phyloP scores from a whole-genome alignment of 441 rosid genomes.

The Viola pubescens region DNA sequence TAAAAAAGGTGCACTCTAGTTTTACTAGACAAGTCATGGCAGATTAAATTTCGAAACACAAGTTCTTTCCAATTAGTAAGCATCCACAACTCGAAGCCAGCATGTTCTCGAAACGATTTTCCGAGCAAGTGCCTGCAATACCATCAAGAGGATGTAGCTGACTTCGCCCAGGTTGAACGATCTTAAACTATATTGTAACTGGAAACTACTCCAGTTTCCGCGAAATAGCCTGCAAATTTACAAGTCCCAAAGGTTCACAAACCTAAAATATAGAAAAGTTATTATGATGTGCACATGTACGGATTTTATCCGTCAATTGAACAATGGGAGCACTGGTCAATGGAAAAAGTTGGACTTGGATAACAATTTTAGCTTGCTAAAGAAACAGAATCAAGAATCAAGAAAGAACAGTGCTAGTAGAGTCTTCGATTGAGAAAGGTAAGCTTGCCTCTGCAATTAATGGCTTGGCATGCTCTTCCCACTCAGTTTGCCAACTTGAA shows the following conservation, averaged over 20 bases:
- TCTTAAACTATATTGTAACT: too few species aligned
- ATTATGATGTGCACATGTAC: neutral
- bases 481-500: constrained; percentile 79
- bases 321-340: neutral
- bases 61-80: too few species aligned
- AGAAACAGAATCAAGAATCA: neutral
- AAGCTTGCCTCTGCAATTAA: constrained; percentile 53
- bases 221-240: constrained; percentile 19
- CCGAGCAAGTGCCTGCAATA: too few species aligned
- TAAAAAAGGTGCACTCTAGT: too few species aligned
- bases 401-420: neutral
- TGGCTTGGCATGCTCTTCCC: constrained; percentile 93
- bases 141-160: too few species aligned
- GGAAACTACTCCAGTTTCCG: neutral
- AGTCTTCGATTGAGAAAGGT: neutral
- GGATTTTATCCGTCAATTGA: too few species aligned
- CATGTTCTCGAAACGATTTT: too few species aligned
- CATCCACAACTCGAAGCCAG: too few species aligned
- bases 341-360: too few species aligned
- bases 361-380: neutral
- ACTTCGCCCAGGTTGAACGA: too few species aligned
- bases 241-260: neutral
- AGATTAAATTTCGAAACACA: too few species aligned
- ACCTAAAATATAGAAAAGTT: neutral
- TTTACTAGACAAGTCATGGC: too few species aligned